Conservation (phyloP, 1,284 basidiomycete genomes). For the Sporisorium sorghi region DNA sequence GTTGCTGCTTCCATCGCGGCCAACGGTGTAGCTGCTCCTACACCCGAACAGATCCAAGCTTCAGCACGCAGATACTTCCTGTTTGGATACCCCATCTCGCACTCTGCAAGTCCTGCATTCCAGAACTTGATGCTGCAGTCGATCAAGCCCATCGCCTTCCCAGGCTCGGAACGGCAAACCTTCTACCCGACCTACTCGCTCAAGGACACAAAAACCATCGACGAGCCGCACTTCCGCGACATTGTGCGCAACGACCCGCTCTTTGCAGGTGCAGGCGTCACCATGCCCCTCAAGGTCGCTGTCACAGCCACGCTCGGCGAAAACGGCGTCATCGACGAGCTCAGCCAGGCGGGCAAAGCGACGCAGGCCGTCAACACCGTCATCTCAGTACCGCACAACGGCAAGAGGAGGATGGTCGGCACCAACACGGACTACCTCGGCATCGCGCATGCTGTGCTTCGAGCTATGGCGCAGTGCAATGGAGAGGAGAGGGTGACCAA, state of each 20-base stretch:
- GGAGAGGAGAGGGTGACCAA: constrained; percentile 24
- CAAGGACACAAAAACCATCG: constrained; percentile 48
- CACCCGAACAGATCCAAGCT: constrained; percentile 32
- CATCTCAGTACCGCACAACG: constrained; percentile 34
- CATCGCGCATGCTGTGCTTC: constrained; percentile 47
- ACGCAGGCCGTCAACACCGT: constrained; percentile 59
- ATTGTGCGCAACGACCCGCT: constrained; percentile 45
- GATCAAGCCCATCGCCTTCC: constrained; percentile 27
- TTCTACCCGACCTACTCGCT: constrained; percentile 45
- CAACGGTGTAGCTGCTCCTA: constrained; percentile 26
- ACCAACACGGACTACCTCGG: constrained; percentile 60
- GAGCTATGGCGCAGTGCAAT: constrained; percentile 38
- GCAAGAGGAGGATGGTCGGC: constrained; percentile 45
- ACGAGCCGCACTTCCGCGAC: constrained; percentile 41
- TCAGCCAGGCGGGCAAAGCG: constrained; percentile 41
- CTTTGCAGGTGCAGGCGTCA: constrained; percentile 51
- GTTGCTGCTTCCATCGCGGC: neutral
- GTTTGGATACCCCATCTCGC: constrained; percentile 58
- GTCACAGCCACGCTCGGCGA: constrained; percentile 40
- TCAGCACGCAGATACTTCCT: constrained; percentile 50
- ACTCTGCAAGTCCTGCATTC: constrained; percentile 54
- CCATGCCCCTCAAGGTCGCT: constrained; percentile 57
- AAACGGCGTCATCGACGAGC: constrained; percentile 47
- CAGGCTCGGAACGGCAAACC: constrained; percentile 25
- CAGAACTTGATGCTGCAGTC: constrained; percentile 55